Evolutionary conservation across 1,284 basidiomycete species (phyloP).

Genomic region (Earliella scabrosa): DNA sequence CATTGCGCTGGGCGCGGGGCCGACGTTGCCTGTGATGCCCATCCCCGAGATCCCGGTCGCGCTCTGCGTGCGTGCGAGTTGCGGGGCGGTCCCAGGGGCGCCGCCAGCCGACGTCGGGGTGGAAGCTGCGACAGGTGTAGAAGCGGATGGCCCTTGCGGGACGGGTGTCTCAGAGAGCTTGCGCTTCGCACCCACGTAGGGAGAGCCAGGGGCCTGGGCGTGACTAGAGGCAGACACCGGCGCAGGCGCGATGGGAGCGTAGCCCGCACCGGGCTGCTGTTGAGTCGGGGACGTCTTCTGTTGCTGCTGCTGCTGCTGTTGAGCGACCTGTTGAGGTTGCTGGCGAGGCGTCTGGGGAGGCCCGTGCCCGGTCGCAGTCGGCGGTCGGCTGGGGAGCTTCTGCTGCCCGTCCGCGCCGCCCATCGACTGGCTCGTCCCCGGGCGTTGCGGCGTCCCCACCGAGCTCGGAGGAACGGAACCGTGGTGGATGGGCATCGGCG

Average conservation of each 20-base stretch:
- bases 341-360: conserved; percentile 18
- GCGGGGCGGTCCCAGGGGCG: conserved; percentile 8
- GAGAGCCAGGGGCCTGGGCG: conserved; percentile 27
- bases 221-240: conserved; percentile 12
- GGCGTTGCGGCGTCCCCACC: conserved; percentile 14
- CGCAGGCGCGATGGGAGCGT: conserved; percentile 33
- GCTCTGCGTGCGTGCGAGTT: conserved; percentile 20
- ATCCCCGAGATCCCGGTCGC: conserved; percentile 10
- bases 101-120: background rate
- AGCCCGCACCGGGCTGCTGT: conserved; percentile 21
- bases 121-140: background rate
- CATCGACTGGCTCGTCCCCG: conserved; percentile 28
- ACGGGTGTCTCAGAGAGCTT: conserved; percentile 27
- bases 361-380: conserved; percentile 25
- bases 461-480: background rate
- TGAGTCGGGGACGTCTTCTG: conserved; percentile 27
- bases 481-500: conserved; percentile 16
- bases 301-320: conserved; percentile 28
- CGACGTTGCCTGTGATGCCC: conserved; percentile 28
- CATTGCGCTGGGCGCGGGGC: background rate
- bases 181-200: conserved; percentile 30
- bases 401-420: conserved; percentile 7
- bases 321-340: conserved; percentile 14
- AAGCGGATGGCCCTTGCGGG: conserved; percentile 7
- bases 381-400: conserved; percentile 27